phyloP scores from a whole-genome alignment of 495 filamentous ascomycete genomes.

The Annulohypoxylon maeteangense region DNA sequence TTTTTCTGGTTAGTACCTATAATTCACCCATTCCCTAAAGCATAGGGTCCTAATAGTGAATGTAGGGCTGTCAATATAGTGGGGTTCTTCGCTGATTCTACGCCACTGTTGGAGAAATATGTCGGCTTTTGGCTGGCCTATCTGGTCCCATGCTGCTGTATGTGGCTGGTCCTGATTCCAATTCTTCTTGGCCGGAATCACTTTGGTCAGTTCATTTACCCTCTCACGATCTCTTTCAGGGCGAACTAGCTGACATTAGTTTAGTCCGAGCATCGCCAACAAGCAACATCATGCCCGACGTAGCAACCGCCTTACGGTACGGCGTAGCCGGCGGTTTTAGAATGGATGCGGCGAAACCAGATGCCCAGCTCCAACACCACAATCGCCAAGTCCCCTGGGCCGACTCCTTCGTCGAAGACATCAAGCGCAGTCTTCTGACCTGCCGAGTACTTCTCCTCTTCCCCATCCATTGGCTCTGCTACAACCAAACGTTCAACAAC shows the following conservation, averaged over 20 bases:
- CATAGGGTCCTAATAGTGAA: background rate
- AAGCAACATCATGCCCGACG: slow-evolving; percentile 27
- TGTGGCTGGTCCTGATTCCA: slow-evolving; percentile 40
- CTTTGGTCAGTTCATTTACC: slow-evolving; percentile 39
- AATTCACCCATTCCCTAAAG: background rate
- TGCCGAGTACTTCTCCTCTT: slow-evolving; percentile 44
- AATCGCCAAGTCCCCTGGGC: slow-evolving; percentile 23
- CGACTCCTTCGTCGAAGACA: slow-evolving; percentile 31
- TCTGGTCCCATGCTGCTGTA: slow-evolving; percentile 51
- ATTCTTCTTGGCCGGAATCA: slow-evolving; percentile 60
- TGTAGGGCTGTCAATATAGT: slow-evolving; percentile 21
- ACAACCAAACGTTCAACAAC: slow-evolving; percentile 53
- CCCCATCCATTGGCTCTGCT: slow-evolving; percentile 57
- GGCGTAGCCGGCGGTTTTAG: slow-evolving; percentile 23
- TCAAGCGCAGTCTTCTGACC: slow-evolving; percentile 30
- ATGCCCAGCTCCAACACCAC: slow-evolving; percentile 12
- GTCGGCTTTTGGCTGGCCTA: slow-evolving; percentile 52
- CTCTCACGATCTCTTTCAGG: background rate
- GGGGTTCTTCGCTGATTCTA: slow-evolving; percentile 22
- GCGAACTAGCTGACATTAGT: background rate
- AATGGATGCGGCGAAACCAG: slow-evolving; percentile 30
- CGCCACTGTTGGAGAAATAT: slow-evolving; percentile 40
- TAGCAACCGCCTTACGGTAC: slow-evolving; percentile 12
- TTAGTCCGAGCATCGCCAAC: slow-evolving; percentile 23
- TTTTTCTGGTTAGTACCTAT: slow-evolving; percentile 31